These are phyloP conservation scores for Phalaenopsis hybrid DNA, from an alignment of 116 monocot species.

Conservation along the genomic window DNA sequence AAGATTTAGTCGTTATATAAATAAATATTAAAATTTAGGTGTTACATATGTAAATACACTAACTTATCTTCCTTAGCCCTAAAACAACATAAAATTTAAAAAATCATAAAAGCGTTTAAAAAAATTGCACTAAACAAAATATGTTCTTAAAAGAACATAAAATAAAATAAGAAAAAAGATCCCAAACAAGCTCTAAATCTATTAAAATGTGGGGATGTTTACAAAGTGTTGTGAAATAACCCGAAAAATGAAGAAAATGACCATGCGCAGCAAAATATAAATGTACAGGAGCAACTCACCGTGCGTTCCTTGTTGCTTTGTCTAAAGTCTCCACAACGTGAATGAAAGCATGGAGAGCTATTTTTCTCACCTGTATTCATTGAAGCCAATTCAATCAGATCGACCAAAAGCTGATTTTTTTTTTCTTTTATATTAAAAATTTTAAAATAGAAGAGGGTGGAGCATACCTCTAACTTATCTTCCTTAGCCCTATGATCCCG, in stretches of 20 bases:
- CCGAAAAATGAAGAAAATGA: neutral
- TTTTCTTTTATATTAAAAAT: neutral
- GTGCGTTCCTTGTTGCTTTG: neutral
- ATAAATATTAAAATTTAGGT: no score
- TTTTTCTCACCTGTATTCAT: conserved; percentile 36
- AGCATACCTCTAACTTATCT: conserved; percentile 40
- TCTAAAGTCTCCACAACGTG: conserved; percentile 18
- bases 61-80: no score
- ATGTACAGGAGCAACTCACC: conserved; percentile 10
- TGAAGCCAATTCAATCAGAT: neutral
- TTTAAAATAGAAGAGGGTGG: neutral
- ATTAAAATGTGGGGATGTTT: neutral
- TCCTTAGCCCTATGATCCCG: conserved; percentile 30
- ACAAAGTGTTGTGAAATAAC: neutral
- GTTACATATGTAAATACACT: no score
- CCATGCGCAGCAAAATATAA: neutral
- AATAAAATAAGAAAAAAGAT: no score
- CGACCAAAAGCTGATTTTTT: neutral
- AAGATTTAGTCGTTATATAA: no score
- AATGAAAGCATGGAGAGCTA: conserved; percentile 30
- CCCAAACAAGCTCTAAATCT: neutral
- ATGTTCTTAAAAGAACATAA: no score
- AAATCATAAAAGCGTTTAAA: neutral
- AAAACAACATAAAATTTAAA: neutral
- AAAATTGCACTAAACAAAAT: no score